A percentile compares a stretch with the other conserved stretches of the same genome.
phyloP scores from a whole-genome alignment of 768 basidiomycete genomes.

The Pisolithus sp. region DNA sequence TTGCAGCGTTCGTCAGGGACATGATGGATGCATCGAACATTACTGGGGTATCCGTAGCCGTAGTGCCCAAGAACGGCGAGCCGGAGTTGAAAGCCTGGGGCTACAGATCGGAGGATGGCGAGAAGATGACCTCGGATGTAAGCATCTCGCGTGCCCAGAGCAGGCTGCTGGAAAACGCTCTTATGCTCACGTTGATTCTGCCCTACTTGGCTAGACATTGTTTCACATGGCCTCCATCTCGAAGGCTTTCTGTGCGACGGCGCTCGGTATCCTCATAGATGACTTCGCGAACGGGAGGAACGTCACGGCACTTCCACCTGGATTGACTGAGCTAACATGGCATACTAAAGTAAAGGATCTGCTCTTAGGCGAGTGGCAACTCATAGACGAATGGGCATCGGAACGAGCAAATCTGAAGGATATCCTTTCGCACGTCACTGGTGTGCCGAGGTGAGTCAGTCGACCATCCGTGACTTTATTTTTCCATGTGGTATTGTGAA shows the following conservation, averaged over 20 bases:
- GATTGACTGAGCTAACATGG: slow-evolving; percentile 29
- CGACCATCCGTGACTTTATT: background rate
- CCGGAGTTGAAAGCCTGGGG: slow-evolving; percentile 32
- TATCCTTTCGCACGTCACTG: slow-evolving; percentile 35
- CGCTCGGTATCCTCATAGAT: slow-evolving; percentile 37
- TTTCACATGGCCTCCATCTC: slow-evolving; percentile 33
- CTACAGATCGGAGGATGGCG: slow-evolving; percentile 28
- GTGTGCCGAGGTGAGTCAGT: slow-evolving; percentile 28
- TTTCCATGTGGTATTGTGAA: background rate
- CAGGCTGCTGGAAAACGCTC: too few relatives aligned
- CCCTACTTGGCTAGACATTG: slow-evolving; percentile 25
- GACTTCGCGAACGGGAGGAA: slow-evolving; percentile 33
- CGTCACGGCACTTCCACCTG: slow-evolving; percentile 27
- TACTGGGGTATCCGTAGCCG: slow-evolving; percentile 25
- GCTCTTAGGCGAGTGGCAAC: slow-evolving; percentile 34
- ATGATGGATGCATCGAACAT: slow-evolving; percentile 18
- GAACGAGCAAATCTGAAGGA: slow-evolving; percentile 32
- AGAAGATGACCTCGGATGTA: slow-evolving; percentile 28
- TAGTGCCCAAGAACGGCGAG: slow-evolving; percentile 20
- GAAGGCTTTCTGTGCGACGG: slow-evolving; percentile 34
- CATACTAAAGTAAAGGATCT: slow-evolving; percentile 31
- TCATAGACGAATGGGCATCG: slow-evolving; percentile 37
- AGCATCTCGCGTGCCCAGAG: slow-evolving; percentile 3
- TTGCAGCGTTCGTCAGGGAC: slow-evolving; percentile 14
- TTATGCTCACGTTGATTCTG: background rate